Base-by-base conservation (phyloP, 257 asterid species). In the Nicotiana tabacum region DNA sequence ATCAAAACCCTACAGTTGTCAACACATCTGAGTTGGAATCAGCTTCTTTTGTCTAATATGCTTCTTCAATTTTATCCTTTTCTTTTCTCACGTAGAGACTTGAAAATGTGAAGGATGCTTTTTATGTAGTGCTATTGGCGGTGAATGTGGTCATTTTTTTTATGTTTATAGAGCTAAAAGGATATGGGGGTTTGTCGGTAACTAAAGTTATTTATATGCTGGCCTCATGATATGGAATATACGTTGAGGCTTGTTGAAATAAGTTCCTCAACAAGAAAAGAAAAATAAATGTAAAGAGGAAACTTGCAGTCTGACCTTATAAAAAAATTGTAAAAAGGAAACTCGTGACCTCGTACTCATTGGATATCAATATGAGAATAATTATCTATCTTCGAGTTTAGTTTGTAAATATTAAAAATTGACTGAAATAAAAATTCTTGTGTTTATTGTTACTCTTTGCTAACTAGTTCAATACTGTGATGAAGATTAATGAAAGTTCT, bases 91-190 rank as follows among this genome's bases (percentile, higher is more conserved):
- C 24, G 62, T 48, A 13, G 79, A 74, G 62, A 74, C 51, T 74
- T 74, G 79, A 74, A 72, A 74, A 12, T 74, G 62, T 74, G 58
- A 74, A 72, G 61, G 79, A 24, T 48, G 79, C 8, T 13, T 74
- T 74, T 74, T 46, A 6, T 30, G 15, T 74, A 74, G 39, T 8
- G 24, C 39, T 24, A 74, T 13, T 0, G 51, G 51, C 51, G 4
- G 79, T 46, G 16, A 76, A 76, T 76, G 65, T 51, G 65, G 80
- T 76, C 61, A 48, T 15, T 74, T 48, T 46, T 21, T 48, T 12
- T 27, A 48, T 74, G 43, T 51, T 46, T 51, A 51, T 76, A 76
- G 39, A 51, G 64, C 5, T 29, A 76, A 51, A 48, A 76, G 29
- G 46, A 48, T 51, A 24, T 76, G 80, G 29, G 3, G 39, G 65